Percentiles rank a stretch among this genome's conserved stretches.
These are phyloP conservation scores for Candida glucosophila DNA, from an alignment of 1,139 yeast species.

Conservation along the genomic window DNA sequence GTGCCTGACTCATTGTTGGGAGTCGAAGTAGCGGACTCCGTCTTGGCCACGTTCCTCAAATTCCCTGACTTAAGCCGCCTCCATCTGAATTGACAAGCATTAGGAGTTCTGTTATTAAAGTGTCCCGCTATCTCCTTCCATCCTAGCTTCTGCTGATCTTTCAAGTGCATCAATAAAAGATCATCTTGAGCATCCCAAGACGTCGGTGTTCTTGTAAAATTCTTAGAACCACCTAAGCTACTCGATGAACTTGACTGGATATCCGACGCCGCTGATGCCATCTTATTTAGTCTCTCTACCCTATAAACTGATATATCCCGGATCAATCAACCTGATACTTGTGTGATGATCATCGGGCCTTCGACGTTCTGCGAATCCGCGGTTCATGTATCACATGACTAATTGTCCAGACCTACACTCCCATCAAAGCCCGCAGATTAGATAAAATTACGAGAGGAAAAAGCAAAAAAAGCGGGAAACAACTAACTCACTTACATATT, in stretches of 20 bases:
- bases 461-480: no score
- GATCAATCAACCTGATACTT: background rate
- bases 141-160: constrained; percentile 63
- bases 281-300: constrained; percentile 2
- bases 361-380: no score
- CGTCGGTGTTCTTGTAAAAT: constrained; percentile 44
- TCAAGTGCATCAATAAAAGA: constrained; percentile 54
- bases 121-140: constrained; percentile 72
- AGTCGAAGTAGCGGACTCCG: constrained; percentile 19
- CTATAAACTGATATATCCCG: no score
- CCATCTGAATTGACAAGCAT: constrained; percentile 78
- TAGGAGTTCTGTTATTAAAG: constrained; percentile 62
- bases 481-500: no score
- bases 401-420: no score
- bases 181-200: constrained; percentile 77
- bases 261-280: no score
- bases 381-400: no score
- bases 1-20: constrained; percentile 3
- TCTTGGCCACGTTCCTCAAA: constrained; percentile 47
- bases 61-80: constrained; percentile 60
- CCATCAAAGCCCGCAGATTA: no score
- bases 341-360: no score
- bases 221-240: constrained; percentile 8
- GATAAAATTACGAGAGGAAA: no score
- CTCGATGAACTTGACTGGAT: no score